Conservation (phyloP, 2,329 filamentous ascomycete species). For the Paecilomyces fulvus region DNA sequence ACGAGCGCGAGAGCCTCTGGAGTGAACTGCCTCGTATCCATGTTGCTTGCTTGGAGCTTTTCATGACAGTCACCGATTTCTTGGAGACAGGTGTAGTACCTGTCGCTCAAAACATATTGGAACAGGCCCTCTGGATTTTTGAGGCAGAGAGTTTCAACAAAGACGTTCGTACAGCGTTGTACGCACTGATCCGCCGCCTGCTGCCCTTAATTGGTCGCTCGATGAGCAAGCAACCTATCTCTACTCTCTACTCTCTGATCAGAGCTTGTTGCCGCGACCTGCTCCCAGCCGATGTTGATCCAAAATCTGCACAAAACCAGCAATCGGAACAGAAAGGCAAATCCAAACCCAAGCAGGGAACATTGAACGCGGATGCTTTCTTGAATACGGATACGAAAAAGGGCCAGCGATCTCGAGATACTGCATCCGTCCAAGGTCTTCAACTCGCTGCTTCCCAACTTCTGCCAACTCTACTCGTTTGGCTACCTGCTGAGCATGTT, state of each 20-base stretch:
- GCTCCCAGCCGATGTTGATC: constrained; percentile 43
- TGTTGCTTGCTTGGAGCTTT: constrained; percentile 56
- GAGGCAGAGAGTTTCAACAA: constrained; percentile 42
- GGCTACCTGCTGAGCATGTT: constrained; percentile 57
- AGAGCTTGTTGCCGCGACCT: constrained; percentile 68
- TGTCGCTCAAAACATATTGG: constrained; percentile 56
- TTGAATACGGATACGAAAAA: constrained; percentile 41
- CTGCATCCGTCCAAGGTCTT: constrained; percentile 34
- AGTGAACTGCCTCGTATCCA: constrained; percentile 66
- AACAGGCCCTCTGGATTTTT: constrained; percentile 66
- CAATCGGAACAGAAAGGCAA: constrained; percentile 35
- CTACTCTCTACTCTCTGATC: constrained; percentile 53
- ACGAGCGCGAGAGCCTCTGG: constrained; percentile 77
- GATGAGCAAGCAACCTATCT: constrained; percentile 56
- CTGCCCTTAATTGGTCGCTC: constrained; percentile 56
- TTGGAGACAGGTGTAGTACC: constrained; percentile 52
- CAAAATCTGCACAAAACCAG: constrained; percentile 9
- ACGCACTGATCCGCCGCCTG: constrained; percentile 50
- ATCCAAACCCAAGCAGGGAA: constrained; percentile 25
- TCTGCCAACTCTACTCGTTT: constrained; percentile 53
- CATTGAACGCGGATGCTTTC: constrained; percentile 62
- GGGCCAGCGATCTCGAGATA: constrained; percentile 11
- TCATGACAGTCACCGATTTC: constrained; percentile 49
- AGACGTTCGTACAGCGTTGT: constrained; percentile 52
- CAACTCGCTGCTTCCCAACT: constrained; percentile 51